These are phyloP conservation scores for Gracilaria vermiculophylla DNA, from an alignment of 23 red algal species.

Conservation along the genomic window DNA sequence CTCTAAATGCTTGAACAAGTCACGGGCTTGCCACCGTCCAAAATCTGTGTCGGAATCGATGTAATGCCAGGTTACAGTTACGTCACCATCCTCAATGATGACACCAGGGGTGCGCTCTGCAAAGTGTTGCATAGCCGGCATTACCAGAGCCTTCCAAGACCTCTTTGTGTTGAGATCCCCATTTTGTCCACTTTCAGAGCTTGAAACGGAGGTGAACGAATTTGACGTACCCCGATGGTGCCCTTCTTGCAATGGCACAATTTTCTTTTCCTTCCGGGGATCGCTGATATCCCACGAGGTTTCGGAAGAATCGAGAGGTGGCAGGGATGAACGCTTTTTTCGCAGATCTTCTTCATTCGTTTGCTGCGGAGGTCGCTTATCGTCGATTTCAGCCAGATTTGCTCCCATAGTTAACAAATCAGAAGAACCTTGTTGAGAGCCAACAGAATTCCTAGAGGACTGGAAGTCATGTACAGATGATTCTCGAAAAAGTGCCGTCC, in stretches of 20 bases:
- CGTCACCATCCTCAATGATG: conserved; percentile 82
- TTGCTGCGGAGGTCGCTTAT: not conserved
- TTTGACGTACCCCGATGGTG: conserved; percentile 1
- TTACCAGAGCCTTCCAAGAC: conserved; percentile 59
- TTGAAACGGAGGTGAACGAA: conserved; percentile 11
- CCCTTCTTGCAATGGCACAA: conserved; percentile 6
- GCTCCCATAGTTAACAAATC: not conserved
- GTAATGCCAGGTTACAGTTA: conserved; percentile 86
- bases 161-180: conserved; percentile 23
- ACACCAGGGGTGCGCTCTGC: conserved; percentile 85
- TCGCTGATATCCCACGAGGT: not conserved
- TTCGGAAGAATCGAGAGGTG: not conserved
- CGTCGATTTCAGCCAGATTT: not conserved
- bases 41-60: conserved; percentile 85
- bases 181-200: conserved; percentile 20
- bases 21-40: conserved; percentile 83
- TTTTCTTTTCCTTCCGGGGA: not conserved
- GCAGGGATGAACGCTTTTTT: not conserved
- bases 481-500: conserved; percentile 47
- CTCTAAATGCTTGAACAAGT: conserved; percentile 87
- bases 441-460: not conserved
- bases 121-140: conserved; percentile 74
- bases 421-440: not conserved
- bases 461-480: conserved; percentile 16
- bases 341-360: not conserved